phyloP scores from a whole-genome alignment of 306 rosid genomes.

The Pterocarpus santalinus region DNA sequence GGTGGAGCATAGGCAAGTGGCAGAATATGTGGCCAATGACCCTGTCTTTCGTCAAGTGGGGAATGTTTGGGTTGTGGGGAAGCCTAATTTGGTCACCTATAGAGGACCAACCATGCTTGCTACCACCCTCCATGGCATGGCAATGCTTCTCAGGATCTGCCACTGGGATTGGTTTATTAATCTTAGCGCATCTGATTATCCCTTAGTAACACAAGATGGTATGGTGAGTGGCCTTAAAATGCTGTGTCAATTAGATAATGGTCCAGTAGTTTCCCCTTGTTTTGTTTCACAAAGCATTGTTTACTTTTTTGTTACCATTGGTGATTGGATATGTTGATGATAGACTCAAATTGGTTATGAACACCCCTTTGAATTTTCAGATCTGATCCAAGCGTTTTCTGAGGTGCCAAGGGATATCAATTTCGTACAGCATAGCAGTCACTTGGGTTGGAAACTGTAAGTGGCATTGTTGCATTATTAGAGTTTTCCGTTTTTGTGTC shows the following conservation, averaged over 20 bases:
- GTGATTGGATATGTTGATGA: constrained; percentile 10
- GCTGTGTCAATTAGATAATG: background rate
- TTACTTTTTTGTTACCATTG: background rate
- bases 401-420: constrained; percentile 79
- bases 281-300: background rate
- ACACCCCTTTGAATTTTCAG: constrained; percentile 46
- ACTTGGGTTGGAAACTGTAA: constrained; percentile 90
- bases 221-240: constrained; percentile 81
- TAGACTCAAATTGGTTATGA: background rate
- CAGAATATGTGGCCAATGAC: constrained; percentile 61
- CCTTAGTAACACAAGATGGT: constrained; percentile 96
- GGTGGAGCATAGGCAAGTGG: constrained; percentile 64
- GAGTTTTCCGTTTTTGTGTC: constrained; percentile 16
- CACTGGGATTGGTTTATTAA: constrained; percentile 95
- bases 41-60: constrained; percentile 73
- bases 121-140: constrained; percentile 87
- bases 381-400: constrained; percentile 84
- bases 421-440: constrained; percentile 88
- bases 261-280: background rate
- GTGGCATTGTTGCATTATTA: background rate
- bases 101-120: constrained; percentile 98
- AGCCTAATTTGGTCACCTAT: constrained; percentile 83
- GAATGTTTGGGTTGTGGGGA: constrained; percentile 86
- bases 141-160: constrained; percentile 71
- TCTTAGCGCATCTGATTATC: constrained; percentile 96